These are phyloP conservation scores for Limtongozyma cylindracea DNA, from an alignment of 805 yeast species.

Conservation along the genomic window DNA sequence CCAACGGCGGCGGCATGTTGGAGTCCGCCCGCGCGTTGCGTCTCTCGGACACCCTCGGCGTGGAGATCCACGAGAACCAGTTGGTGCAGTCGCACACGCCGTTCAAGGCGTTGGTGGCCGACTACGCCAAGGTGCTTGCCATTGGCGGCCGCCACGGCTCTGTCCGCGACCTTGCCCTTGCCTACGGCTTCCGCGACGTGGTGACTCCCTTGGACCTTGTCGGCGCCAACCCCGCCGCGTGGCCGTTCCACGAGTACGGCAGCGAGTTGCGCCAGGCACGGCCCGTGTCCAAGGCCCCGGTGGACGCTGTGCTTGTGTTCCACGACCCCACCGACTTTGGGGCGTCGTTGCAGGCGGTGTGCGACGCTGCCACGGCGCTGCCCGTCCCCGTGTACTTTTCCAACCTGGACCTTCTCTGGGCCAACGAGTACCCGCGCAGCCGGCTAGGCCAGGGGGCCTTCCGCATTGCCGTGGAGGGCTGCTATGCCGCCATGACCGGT, in stretches of 20 bases:
- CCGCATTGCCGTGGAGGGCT: constrained; percentile 29
- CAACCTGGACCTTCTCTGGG: constrained; percentile 71
- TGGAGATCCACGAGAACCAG: constrained; percentile 28
- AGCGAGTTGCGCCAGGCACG: constrained; percentile 14
- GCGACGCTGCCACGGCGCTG: neutral
- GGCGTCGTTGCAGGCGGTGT: constrained; percentile 62
- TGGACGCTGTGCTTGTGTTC: constrained; percentile 64
- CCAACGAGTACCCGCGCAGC: constrained; percentile 53
- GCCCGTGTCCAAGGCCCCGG: constrained; percentile 10
- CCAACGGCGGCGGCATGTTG: constrained; percentile 74
- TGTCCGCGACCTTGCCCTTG: constrained; percentile 46
- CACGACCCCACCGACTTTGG: constrained; percentile 82
- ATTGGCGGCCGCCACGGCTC: constrained; percentile 62
- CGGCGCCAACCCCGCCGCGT: constrained; percentile 17
- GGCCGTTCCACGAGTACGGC: constrained; percentile 19
- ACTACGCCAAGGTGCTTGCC: constrained; percentile 38
- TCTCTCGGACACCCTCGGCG: constrained; percentile 18
- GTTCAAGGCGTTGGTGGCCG: constrained; percentile 25
- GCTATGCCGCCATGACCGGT: constrained; percentile 28
- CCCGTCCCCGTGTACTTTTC: constrained; percentile 51
- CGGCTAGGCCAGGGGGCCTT: constrained; percentile 88
- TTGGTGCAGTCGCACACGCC: constrained; percentile 82
- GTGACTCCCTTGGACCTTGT: constrained; percentile 52
- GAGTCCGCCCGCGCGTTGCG: constrained; percentile 35
- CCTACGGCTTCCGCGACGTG: constrained; percentile 60